Conservation (phyloP, 1,284 basidiomycete genomes). For the Trametes versicolor region DNA sequence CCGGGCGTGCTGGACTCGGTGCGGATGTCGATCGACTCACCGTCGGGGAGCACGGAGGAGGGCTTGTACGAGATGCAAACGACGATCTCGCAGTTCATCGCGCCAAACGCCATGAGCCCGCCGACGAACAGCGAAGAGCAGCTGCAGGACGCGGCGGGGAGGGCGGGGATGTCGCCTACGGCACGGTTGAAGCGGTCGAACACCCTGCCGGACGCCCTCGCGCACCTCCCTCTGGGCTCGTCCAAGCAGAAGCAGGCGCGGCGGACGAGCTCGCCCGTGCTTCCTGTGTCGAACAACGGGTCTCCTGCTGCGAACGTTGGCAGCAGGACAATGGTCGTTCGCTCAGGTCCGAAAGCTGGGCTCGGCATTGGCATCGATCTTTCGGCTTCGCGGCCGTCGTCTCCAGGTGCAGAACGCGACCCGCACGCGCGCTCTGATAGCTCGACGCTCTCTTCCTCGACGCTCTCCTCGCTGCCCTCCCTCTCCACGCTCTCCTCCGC, state of each 20-base stretch:
- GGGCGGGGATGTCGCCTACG: constrained; percentile 1
- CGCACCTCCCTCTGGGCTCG: constrained; percentile 4
- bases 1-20: constrained; percentile 5
- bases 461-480: constrained; percentile 37
- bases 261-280: constrained; percentile 42
- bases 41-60: constrained; percentile 43
- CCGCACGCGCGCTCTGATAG: constrained; percentile 30
- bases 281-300: constrained; percentile 25
- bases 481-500: constrained; percentile 38
- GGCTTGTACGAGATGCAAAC: constrained; percentile 44
- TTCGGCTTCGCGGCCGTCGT: constrained; percentile 26
- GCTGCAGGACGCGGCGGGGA: constrained; percentile 1
- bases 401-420: constrained; percentile 26
- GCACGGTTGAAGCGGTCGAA: constrained; percentile 35
- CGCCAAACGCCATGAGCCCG: constrained; percentile 29
- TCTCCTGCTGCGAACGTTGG: constrained; percentile 7
- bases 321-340: not conserved
- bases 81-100: constrained; percentile 43
- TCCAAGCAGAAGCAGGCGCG: constrained; percentile 35
- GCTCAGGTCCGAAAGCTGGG: constrained; percentile 3
- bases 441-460: constrained; percentile 34
- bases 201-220: constrained; percentile 34
- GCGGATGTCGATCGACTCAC: constrained; percentile 35
- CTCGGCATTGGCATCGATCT: constrained; percentile 34
- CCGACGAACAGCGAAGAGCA: constrained; percentile 2